Evolutionary conservation across 139 green algal genomes (phyloP), one percentile per base, ranked within the genome.

Genomic region (Asterochloris erici): DNA sequence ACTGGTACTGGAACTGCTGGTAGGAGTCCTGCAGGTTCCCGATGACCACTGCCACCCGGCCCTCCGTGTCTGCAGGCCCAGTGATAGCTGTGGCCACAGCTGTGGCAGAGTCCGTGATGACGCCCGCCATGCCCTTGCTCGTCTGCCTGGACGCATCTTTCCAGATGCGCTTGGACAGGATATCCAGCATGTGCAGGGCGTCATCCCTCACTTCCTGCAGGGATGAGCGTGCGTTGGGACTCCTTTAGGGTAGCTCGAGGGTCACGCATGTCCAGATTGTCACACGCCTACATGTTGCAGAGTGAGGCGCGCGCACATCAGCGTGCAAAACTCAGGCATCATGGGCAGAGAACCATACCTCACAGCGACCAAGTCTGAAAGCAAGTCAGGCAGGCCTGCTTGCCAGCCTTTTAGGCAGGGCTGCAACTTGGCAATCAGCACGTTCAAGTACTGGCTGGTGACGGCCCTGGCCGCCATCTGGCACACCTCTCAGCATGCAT

Each of bases 21-120:
- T 98, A 98, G 0, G 91, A 91, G 82, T 98, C 95, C 74, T 94
- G 91, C 77, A 97, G 86, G 19, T 69, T 81, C 68, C 94, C 93
- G 14, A 96, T 84, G 68, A 96, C 88, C 26, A 94, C 88, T 23
- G 88, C 86, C 28, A 73, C 83, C 26, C 79, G 68, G 17, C 23
- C 54, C 10, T 21, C 28, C 23, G 17, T 78, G 47, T 64, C 17
- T 13, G 19, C 63, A 29, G 54, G 71, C 24, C 68, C 79, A 77
- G 38, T 6, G 14, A 47, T 11, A 15, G 80, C 70, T 38, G 63
- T 12, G 11, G 14, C 77, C 14, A 27, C 26, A 62, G 63, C 63
- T 63, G n/a, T 61, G 16, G 21, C 62, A 63, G 17, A 29, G 21
- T 76, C 68, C 27, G 77, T 17, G 15, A 70, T 23, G 27, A 38